A percentile compares a stretch with the other conserved stretches of the same genome.
phyloP scores from a whole-genome alignment of 192 early-diverging fungal species.

The Fimicolochytrium jonesii region DNA sequence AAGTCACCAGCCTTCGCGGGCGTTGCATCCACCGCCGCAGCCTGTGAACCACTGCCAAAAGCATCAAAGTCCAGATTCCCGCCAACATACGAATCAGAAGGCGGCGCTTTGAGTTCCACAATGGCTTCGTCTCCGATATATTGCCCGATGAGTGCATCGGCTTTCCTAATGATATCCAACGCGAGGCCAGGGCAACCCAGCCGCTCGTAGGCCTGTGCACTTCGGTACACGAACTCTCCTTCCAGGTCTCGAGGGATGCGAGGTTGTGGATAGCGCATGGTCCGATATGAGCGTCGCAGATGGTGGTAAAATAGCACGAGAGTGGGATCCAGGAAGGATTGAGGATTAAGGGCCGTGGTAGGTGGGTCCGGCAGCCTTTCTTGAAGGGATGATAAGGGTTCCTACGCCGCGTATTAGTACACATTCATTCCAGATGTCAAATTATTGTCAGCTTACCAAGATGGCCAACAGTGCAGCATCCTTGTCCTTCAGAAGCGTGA shows the following conservation, averaged over 20 bases:
- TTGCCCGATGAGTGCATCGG: constrained; percentile 21
- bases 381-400: too few species aligned
- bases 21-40: background rate
- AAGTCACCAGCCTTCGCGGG: constrained; percentile 8
- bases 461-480: constrained; percentile 57
- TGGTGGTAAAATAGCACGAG: constrained; percentile 68
- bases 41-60: background rate
- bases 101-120: constrained; percentile 10
- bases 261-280: constrained; percentile 41
- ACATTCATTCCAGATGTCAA: too few species aligned
- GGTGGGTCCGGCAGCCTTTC: too few species aligned
- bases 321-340: constrained; percentile 52
- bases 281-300: constrained; percentile 51
- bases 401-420: too few species aligned
- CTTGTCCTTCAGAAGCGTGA: constrained; percentile 53
- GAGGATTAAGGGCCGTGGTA: constrained; percentile 13
- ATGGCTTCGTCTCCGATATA: constrained; percentile 37
- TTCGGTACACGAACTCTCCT: constrained; percentile 56
- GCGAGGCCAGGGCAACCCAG: constrained; percentile 75
- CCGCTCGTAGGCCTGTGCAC: constrained; percentile 67
- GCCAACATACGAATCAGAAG: constrained; percentile 8
- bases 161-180: constrained; percentile 62
- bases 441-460: constrained; percentile 57
- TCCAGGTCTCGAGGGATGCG: constrained; percentile 50
- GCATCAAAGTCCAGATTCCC: constrained; percentile 12